Evolutionary conservation across 495 filamentous ascomycete species (phyloP), one percentile per base, ranked within the genome.

Genomic region (Podospora pseudocomata): DNA sequence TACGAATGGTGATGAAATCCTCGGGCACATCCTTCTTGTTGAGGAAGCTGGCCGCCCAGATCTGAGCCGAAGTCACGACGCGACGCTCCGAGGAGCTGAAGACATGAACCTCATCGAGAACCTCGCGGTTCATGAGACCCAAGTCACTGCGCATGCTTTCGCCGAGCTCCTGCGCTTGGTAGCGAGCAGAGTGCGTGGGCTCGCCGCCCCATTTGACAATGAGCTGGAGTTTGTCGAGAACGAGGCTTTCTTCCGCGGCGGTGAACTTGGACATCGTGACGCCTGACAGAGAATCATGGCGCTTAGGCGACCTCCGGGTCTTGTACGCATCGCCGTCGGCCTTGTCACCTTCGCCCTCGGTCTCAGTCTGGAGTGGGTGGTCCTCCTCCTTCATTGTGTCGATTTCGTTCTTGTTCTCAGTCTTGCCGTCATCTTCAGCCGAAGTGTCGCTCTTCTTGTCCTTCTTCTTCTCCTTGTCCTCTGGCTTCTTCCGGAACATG

Each of bases 121-220:
- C 88, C 74, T 96, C 92, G 69, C 90, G 88, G 73, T 99, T 99
- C 89, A 99, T 92, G 65, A 99, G 81, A 60, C 94, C 86, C 44
- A 98, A 81, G 79, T 99, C 95, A 77, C 96, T 96, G 53, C 96
- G 88, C 90, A 97, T 96, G 73, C 92, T 97, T 73, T 95, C 86
- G 26, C 94, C 95, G 6, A 97, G 84, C 70, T 99, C 96, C 73
- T 97, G 93, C 0, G 93, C 86, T 78, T 99, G 95, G 73, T 99
- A 98, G 54, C 96, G 88, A 19, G 95, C 96, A 18, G 94, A 96
- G 79, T 99, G 96, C 1, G 95, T 99, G 44, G 96, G 95, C 78
- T 99, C 95, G 20, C 95, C 95, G 69, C 95, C 96, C 96, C 95
- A 99, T 74, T 99, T 99, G 76, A 99, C 95, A 60, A 99, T 95